Evolutionary conservation across 495 filamentous ascomycete genomes (phyloP), one percentile per base, ranked within the genome.

Genomic region (Talaromyces borbonicus): DNA sequence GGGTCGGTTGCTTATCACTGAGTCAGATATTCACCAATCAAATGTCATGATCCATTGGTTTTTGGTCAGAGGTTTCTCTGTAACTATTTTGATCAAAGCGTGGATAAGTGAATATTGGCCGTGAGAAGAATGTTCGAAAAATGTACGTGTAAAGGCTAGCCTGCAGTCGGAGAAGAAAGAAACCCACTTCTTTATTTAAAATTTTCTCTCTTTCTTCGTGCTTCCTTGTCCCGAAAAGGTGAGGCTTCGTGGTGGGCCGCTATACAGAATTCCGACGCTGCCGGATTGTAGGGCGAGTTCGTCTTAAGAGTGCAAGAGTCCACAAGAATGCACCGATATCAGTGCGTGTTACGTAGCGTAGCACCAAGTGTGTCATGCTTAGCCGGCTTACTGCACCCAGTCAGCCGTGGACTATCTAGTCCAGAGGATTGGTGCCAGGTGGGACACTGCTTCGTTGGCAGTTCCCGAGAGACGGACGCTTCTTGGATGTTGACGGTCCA

Each of bases 361-460:
- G n/a, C n/a, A n/a, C n/a, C n/a, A 31, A 31, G 29, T 38, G 35
- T 38, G 35, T 38, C 35, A 23, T 38, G 35, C 22, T 38, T n/a
- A n/a, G 35, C 19, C 15, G 14, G 32, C 5, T 16, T 18, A 16
- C 19, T 36, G 5, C 32, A 4, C 16, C 35, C 35, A 38, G 35
- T 38, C 35, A 38, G 35, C 35, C 22, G 35, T 12, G 16, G 16
- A n/a, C n/a, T n/a, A n/a, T n/a, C n/a, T n/a, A n/a, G n/a, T n/a
- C n/a, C n/a, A n/a, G n/a, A n/a, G 36, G 19, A 35, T 35, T 35
- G 31, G 16, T 25, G 37, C 22, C 35, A 38, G 12, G 35, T 38
- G 35, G 22, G 38, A 26, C 38, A 22, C 14, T 41, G 38, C 38
- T 41, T 23, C 11, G 38, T 26, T 41, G 38, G 38, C 38, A 41